Evolutionary conservation across 441 rosid genomes (phyloP).

Genomic region (Populus tomentosa): DNA sequence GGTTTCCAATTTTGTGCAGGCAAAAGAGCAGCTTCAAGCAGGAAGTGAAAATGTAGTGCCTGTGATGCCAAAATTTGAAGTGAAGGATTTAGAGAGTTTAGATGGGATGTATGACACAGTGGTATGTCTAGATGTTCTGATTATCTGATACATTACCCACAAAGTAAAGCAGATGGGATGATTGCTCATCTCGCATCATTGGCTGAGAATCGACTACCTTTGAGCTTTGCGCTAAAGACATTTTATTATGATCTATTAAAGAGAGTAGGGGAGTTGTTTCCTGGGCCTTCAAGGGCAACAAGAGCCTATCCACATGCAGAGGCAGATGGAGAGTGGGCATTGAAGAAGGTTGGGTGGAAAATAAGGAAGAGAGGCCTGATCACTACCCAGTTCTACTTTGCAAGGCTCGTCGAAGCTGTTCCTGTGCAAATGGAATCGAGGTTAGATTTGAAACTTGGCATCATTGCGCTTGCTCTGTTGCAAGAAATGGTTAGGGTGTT

Average conservation of each 20-base stretch:
- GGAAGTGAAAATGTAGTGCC: slow-evolving; percentile 23
- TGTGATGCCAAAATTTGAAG: slow-evolving; percentile 65
- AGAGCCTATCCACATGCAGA: slow-evolving; percentile 86
- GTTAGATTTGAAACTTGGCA: slow-evolving; percentile 29
- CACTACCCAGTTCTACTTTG: slow-evolving; percentile 83
- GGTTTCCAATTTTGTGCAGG: slow-evolving; percentile 30
- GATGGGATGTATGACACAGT: slow-evolving; percentile 72
- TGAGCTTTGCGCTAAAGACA: slow-evolving; percentile 90
- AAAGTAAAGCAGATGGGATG: slow-evolving; percentile 87
- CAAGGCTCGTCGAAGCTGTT: slow-evolving; percentile 79
- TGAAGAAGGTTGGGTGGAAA: slow-evolving; percentile 83
- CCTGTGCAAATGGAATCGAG: slow-evolving; percentile 42
- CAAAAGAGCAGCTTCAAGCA: slow-evolving; percentile 50
- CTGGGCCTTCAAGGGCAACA: slow-evolving; percentile 93
- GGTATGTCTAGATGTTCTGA: slow-evolving; percentile 75
- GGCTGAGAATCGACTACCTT: slow-evolving; percentile 65
- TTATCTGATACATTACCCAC: slow-evolving; percentile 71
- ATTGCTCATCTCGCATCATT: slow-evolving; percentile 85
- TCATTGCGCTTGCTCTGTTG: slow-evolving; percentile 1
- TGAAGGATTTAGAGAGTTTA: slow-evolving; percentile 78
- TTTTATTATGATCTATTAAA: slow-evolving; percentile 75
- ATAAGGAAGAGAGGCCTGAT: slow-evolving; percentile 71
- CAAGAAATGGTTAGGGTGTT: slow-evolving; percentile 18
- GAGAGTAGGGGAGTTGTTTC: slow-evolving; percentile 84
- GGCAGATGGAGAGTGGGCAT: slow-evolving; percentile 76